Percentiles rank a stretch among this genome's conserved stretches.
Conservation (phyloP, 257 asterid species). For the Solanum chilense region DNA sequence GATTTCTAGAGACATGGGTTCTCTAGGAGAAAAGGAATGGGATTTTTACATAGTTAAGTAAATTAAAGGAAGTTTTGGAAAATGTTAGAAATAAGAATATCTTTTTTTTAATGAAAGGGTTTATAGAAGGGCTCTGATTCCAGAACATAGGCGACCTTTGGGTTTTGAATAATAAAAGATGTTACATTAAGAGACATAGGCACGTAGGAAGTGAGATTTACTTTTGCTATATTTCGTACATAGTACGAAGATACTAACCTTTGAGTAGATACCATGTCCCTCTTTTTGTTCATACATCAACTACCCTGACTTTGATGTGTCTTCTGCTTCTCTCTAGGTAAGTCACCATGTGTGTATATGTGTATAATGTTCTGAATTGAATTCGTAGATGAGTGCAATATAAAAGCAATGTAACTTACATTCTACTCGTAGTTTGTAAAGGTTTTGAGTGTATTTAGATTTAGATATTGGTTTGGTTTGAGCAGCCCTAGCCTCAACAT, state of each 20-base stretch:
- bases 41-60: too few relatives aligned
- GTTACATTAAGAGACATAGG: background rate
- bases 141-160: background rate
- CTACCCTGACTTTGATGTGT: background rate
- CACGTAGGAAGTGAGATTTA: background rate
- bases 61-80: too few relatives aligned
- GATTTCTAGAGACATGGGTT: background rate
- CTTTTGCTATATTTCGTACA: too few relatives aligned
- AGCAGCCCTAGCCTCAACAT: background rate
- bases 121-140: background rate
- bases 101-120: background rate
- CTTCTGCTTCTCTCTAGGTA: too few relatives aligned
- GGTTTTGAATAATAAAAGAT: too few relatives aligned
- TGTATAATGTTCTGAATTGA: too few relatives aligned
- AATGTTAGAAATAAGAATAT: too few relatives aligned
- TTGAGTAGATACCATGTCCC: background rate
- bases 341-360: too few relatives aligned
- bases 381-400: too few relatives aligned
- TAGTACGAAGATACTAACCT: background rate
- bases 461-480: background rate
- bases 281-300: background rate
- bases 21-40: background rate
- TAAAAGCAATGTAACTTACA: too few relatives aligned
- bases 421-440: too few relatives aligned
- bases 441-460: too few relatives aligned